Evolutionary conservation across 805 yeast species (phyloP), one percentile per base, ranked within the genome.

Genomic region (Sungouiozyma intestinalis): DNA sequence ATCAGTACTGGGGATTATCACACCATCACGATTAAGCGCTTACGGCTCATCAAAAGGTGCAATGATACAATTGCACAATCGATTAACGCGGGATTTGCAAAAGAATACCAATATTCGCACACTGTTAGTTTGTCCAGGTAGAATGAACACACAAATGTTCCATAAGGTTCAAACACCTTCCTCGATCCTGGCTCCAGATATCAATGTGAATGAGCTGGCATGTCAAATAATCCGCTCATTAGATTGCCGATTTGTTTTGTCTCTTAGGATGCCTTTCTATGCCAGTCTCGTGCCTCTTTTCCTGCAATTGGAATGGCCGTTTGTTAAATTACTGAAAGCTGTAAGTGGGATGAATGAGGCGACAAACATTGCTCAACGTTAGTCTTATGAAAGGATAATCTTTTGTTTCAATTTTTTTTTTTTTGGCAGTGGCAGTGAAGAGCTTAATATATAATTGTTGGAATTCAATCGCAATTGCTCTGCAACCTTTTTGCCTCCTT

Each of bases 1-100:
- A 0, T 85, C 95, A 0, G 87, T 85, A 0, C 66, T 90, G 42
- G 97, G 96, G 0, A 79, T 81, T 48, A 71, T 84, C 68, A 73
- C 92, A 0, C 97, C 97, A 0, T 88, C 94, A 8, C 68, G 81
- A 17, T 67, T 85, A 44, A 67, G 77, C 42, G 83, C 83, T 0
- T 90, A 90, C 55, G 95, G 95, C 0, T 95, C 97, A 0, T 75
- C 94, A 14, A 90, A 90, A 58, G 80, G 94, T 0, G 97, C 94
- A 0, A 62, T 85, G 21, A 76, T 90, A 40, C 87, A 90, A 0
- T 63, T 87, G 35, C 97, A 88, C 57, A 94, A 85, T 57, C 78
- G 90, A 1, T 63, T 90, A 31, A 75, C 83, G 0, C 77, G 76
- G 53, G 92, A 83, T 58, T 55, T 83, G 21, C 55, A 34, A 4